A percentile compares a stretch with the other conserved stretches of the same genome.
Evolutionary conservation across 2,329 filamentous ascomycete genomes (phyloP).

Genomic region (Ophiostoma populinum): DNA sequence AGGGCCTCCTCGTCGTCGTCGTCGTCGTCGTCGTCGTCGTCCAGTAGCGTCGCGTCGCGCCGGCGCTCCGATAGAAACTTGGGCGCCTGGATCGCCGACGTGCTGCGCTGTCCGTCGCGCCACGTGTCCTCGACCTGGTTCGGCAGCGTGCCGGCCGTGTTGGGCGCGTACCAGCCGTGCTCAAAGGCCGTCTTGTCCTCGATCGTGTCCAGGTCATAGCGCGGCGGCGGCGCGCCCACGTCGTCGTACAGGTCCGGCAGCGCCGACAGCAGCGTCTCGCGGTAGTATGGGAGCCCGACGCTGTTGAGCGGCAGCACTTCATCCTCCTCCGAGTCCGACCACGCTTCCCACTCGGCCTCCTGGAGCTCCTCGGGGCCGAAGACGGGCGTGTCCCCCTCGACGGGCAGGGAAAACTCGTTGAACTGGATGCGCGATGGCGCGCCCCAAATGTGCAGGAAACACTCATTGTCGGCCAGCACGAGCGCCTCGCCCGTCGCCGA

Average conservation of each 20-base stretch:
- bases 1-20: conserved; percentile 45
- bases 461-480: conserved; percentile 63
- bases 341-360: conserved; percentile 11
- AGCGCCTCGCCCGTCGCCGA: conserved; percentile 77
- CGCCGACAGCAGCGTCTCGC: conserved; percentile 69
- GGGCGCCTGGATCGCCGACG: conserved; percentile 49
- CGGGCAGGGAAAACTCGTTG: conserved; percentile 60
- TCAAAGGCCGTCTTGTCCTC: conserved; percentile 53
- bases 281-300: conserved; percentile 85
- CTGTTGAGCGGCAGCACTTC: conserved; percentile 55
- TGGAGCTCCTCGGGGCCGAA: conserved; percentile 22
- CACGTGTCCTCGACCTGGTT: conserved; percentile 75
- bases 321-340: conserved; percentile 12
- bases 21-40: conserved; percentile 23
- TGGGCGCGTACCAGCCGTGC: conserved; percentile 62
- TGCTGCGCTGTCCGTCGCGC: conserved; percentile 36
- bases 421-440: conserved; percentile 75
- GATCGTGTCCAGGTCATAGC: conserved; percentile 55
- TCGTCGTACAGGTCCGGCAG: conserved; percentile 78
- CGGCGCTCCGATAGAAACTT: conserved; percentile 94
- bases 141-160: conserved; percentile 52
- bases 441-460: conserved; percentile 72
- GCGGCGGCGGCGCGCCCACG: conserved; percentile 63
- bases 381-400: conserved; percentile 58
- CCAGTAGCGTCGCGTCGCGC: too few relatives aligned